Evolutionary conservation across 169 alveolate species (phyloP).

Genomic region (Fabrea salina): DNA sequence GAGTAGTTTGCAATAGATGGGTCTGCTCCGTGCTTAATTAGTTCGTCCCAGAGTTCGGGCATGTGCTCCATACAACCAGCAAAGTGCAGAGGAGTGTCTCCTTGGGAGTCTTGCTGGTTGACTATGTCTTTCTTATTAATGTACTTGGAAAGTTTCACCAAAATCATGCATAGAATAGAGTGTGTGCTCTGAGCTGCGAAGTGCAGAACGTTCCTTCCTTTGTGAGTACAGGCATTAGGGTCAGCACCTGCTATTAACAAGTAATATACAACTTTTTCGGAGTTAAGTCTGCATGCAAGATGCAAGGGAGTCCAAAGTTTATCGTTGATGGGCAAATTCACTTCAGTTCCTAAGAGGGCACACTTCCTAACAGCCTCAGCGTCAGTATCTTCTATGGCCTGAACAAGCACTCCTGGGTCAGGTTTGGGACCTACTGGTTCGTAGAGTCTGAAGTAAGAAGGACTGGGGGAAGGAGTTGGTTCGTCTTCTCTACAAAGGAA

Average conservation of each 20-base stretch:
- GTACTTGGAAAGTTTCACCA: neutral
- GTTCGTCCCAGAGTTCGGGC: neutral
- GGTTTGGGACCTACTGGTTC: neutral
- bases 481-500: constrained; percentile 29
- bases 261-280: neutral
- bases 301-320: constrained; percentile 33
- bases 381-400: constrained; percentile 4
- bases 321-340: constrained; percentile 20
- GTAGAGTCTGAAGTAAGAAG: constrained; percentile 37
- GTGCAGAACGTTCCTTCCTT: constrained; percentile 18
- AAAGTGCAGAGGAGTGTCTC: constrained; percentile 34
- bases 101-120: neutral
- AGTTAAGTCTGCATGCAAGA: constrained; percentile 10
- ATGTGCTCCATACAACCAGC: constrained; percentile 7
- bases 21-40: constrained; percentile 29
- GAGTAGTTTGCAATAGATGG: neutral
- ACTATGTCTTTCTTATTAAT: neutral
- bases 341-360: neutral
- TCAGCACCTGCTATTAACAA: constrained; percentile 1
- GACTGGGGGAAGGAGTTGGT: neutral
- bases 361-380: neutral
- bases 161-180: neutral
- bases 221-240: neutral
- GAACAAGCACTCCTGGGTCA: neutral
- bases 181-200: constrained; percentile 23